Conservation (phyloP, 305 asterid genomes). For the Solanum hybrid region DNA sequence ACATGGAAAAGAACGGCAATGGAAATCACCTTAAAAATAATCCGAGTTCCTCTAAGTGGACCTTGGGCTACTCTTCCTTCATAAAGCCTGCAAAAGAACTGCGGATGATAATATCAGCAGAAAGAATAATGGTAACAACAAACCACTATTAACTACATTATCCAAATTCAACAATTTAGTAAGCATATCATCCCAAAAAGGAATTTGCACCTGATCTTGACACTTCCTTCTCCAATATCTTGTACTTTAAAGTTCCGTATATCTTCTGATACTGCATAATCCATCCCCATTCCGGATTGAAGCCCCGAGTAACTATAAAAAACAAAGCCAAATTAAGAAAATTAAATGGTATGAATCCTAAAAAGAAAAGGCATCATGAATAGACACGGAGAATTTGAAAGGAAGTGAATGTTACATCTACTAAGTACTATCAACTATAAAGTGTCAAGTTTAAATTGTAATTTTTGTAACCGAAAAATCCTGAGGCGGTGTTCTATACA, state of each 20-base stretch:
- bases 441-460: neutral
- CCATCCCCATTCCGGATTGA: constrained; percentile 36
- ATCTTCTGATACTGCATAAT: constrained; percentile 25
- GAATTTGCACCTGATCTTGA: constrained; percentile 56
- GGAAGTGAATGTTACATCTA: neutral
- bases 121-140: constrained; percentile 6
- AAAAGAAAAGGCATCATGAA: neutral
- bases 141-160: neutral
- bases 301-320: constrained; percentile 46
- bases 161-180: neutral
- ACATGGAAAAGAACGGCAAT: neutral
- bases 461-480: neutral
- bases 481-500: neutral
- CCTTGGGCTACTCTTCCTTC: constrained; percentile 90
- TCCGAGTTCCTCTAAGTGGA: constrained; percentile 65
- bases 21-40: constrained; percentile 67
- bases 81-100: constrained; percentile 80
- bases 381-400: neutral
- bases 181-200: neutral
- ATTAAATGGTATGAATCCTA: neutral
- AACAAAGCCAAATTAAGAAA: neutral
- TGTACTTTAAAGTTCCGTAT: constrained; percentile 53
- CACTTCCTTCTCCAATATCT: constrained; percentile 83
- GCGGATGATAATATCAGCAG: constrained; percentile 41
- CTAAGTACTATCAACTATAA: neutral